A percentile compares a stretch with the other conserved stretches of the same genome.
These are phyloP conservation scores for Fraxinus sp. DNA, from an alignment of 305 asterid genomes.

Conservation along the genomic window DNA sequence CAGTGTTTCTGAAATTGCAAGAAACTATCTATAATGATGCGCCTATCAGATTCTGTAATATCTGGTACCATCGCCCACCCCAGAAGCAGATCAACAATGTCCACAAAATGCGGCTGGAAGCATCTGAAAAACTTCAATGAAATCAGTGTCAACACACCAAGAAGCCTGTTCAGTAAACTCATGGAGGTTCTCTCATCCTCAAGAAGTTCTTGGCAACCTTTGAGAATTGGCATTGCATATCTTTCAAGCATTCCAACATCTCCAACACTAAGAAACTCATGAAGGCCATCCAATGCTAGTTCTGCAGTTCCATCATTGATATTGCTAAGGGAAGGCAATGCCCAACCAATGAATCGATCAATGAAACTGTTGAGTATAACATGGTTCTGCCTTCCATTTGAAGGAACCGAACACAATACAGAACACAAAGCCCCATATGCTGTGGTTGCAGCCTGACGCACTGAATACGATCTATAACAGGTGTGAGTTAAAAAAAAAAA, in stretches of 20 bases:
- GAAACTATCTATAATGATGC: conserved; percentile 90
- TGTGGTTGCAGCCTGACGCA: conserved; percentile 87
- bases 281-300: conserved; percentile 81
- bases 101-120: conserved; percentile 95
- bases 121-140: conserved; percentile 86
- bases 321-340: conserved; percentile 69
- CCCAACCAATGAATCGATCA: conserved; percentile 93
- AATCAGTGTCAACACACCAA: conserved; percentile 69
- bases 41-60: conserved; percentile 71
- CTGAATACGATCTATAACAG: conserved; percentile 67
- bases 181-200: conserved; percentile 97
- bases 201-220: conserved; percentile 96
- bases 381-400: conserved; percentile 91
- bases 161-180: conserved; percentile 72
- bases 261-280: conserved; percentile 83
- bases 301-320: conserved; percentile 60
- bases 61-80: conserved; percentile 98
- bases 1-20: conserved; percentile 96
- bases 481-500: conserved; percentile 18
- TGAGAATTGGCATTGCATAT: conserved; percentile 89
- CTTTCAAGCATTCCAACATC: conserved; percentile 89
- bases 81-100: conserved; percentile 92
- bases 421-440: conserved; percentile 93
- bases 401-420: conserved; percentile 59
- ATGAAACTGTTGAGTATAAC: conserved; percentile 63